Evolutionary conservation across 1,139 yeast species (phyloP), one percentile per base, ranked within the genome.

Genomic region (Martiniozyma asiatica): DNA sequence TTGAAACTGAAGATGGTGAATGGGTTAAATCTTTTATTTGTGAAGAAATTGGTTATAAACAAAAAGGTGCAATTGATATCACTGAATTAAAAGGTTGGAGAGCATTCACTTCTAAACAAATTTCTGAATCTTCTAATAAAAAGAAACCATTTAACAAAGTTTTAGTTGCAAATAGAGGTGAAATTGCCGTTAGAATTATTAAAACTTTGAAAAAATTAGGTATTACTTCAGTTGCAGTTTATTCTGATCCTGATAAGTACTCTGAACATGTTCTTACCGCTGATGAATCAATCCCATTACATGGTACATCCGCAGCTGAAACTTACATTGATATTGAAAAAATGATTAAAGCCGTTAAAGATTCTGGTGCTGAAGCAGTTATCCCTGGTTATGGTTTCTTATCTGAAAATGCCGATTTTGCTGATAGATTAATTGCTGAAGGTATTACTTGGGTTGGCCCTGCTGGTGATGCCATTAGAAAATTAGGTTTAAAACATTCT

Each of bases 311-410:
- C 22, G 92, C 96, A 10, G 85, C 94, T 11, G 92, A 87, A 51
- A 84, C 97, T 2, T 89, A 89, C 52, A 68, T 89, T 47, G 68
- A 77, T 41, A 72, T 79, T 39, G 92, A 85, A 31, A 85, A 87
- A 59, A 79, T 89, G 35, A 65, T 89, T 30, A 62, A 64, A 25
- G 95, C 95, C 13, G 94, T 95, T 26, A 81, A 80, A 51, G 64
- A 67, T 28, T 65, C 93, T 0, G 77, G 77, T 4, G 81, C 95
- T 23, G 82, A 87, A 51, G 97, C 96, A 17, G 84, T 89, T 40
- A 79, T 87, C 38, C 98, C 98, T 8, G 98, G 98, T 38, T 89
- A 89, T 51, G 98, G 98, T 8, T 89, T 89, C 63, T 63, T 89
- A 27, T 82, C 96, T 10, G 98, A 89, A 56, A 89, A 89, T 53